Percentiles rank a stretch among this genome's conserved stretches.
Conservation (phyloP, 192 early-diverging fungal species). For the Allomyces javanicus region DNA sequence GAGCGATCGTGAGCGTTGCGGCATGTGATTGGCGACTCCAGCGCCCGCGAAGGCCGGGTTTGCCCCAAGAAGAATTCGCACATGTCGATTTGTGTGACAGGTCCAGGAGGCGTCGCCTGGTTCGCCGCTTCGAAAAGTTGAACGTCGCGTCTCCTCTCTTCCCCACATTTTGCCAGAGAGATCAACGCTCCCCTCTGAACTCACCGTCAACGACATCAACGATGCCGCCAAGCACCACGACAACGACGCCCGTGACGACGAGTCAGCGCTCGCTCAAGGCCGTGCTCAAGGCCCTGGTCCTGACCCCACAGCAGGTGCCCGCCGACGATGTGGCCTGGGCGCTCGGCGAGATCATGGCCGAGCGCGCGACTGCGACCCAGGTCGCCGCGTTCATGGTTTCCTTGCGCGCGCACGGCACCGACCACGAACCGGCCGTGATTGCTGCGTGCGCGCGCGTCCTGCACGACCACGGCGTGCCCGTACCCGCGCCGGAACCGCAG, state of each 20-base stretch:
- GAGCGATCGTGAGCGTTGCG: no score
- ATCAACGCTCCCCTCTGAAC: no score
- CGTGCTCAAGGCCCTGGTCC: conserved; percentile 47
- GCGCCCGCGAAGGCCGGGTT: no score
- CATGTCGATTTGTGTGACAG: no score
- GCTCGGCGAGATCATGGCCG: conserved; percentile 56
- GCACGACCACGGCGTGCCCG: conserved; percentile 39
- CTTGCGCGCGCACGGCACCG: conserved; percentile 46
- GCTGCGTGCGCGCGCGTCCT: conserved; percentile 59
- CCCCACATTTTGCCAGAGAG: no score
- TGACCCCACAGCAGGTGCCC: conserved; percentile 38
- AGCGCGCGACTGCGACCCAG: conserved; percentile 59
- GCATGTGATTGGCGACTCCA: no score
- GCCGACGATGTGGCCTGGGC: conserved; percentile 31
- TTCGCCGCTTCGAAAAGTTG: no score
- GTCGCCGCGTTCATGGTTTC: conserved; percentile 70
- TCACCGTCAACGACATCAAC: background rate
- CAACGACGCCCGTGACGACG: background rate
- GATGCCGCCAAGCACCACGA: conserved; percentile 1
- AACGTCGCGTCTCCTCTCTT: no score
- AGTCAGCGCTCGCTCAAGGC: conserved; percentile 10
- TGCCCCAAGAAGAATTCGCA: no score
- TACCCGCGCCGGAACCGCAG: conserved; percentile 25
- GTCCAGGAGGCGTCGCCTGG: no score
- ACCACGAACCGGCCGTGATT: conserved; percentile 51